Conservation (phyloP, 1,284 basidiomycete genomes). For the Trichosporon sp. region DNA sequence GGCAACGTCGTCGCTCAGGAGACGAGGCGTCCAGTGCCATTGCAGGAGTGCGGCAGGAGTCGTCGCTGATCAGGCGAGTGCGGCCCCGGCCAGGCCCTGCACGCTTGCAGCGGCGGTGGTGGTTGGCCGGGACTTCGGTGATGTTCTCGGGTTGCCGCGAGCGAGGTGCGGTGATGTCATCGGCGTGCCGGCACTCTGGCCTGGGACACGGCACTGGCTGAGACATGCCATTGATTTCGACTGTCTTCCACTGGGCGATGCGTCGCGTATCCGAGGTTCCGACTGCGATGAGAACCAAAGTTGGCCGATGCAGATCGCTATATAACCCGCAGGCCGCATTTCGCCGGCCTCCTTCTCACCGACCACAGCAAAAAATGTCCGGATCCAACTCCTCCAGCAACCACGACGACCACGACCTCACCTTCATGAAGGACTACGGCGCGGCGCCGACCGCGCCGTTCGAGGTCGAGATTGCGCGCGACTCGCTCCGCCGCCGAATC, state of each 20-base stretch:
- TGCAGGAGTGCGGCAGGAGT: not conserved
- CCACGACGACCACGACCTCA: constrained; percentile 5
- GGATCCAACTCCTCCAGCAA: not conserved
- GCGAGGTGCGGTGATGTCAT: not conserved
- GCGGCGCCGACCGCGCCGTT: constrained; percentile 20
- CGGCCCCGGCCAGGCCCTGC: not conserved
- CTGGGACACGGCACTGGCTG: too few relatives aligned
- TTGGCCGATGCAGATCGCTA: not conserved
- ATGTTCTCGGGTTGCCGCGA: not conserved
- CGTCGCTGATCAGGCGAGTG: not conserved
- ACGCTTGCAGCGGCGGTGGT: not conserved
- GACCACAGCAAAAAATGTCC: not conserved
- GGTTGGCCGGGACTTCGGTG: not conserved
- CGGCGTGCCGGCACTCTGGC: not conserved
- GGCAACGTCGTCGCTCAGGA: not conserved
- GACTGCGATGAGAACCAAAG: not conserved
- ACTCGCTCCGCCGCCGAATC: constrained; percentile 25
- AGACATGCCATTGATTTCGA: not conserved
- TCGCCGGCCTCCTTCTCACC: not conserved
- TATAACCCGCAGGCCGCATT: not conserved
- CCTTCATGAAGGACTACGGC: not conserved
- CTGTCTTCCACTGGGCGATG: not conserved
- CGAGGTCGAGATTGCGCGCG: constrained; percentile 28
- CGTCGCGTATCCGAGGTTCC: not conserved
- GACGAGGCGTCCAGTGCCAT: not conserved